These are phyloP conservation scores for Silene uniflora DNA, from an alignment of 148 eudicot species.

Conservation along the genomic window DNA sequence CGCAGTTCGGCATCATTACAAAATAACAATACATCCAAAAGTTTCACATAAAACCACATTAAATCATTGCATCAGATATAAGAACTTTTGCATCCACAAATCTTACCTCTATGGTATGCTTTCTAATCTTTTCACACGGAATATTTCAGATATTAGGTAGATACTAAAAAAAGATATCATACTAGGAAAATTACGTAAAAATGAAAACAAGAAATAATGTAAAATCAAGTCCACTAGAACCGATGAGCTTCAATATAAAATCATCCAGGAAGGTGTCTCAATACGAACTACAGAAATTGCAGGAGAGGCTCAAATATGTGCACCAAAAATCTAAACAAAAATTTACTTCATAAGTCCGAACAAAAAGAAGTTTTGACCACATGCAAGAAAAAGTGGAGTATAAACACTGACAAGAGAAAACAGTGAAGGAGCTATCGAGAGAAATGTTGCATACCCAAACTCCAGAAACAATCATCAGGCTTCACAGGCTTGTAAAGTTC, in stretches of 20 bases:
- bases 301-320: background rate
- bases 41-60: background rate
- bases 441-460: slow-evolving; percentile 47
- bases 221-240: background rate
- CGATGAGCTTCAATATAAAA: background rate
- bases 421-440: background rate
- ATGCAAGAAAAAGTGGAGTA: background rate
- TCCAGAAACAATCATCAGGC: slow-evolving; percentile 91
- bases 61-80: background rate
- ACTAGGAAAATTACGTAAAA: background rate
- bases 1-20: background rate
- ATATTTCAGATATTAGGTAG: background rate
- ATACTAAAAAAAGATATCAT: background rate
- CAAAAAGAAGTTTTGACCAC: background rate
- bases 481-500: slow-evolving; percentile 64
- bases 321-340: background rate
- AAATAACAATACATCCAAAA: background rate
- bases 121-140: background rate
- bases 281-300: background rate
- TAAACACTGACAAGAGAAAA: background rate
- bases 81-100: background rate
- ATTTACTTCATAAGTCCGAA: background rate
- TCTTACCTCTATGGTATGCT: background rate
- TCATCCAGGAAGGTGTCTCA: background rate
- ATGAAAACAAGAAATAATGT: background rate